Evolutionary conservation across 352 stramenopile species (phyloP), one percentile per base, ranked within the genome.

Genomic region (Globisporangium recalcitrans): DNA sequence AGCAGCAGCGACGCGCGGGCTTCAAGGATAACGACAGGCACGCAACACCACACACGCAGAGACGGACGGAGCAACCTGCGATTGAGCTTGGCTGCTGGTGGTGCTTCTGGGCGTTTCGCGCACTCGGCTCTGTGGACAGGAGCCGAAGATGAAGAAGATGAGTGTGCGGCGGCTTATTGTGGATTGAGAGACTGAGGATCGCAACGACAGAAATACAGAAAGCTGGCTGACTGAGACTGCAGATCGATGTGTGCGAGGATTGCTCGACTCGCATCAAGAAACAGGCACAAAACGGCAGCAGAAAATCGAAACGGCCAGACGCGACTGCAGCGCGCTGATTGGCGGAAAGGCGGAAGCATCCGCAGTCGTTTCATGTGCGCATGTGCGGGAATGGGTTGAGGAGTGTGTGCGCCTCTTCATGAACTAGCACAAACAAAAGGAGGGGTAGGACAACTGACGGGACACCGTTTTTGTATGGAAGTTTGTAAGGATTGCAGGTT

Each of bases 221-320:
- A 40, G 11, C 13, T 42, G 13, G 13, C 6, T 21, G 0, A 4
- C 14, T 38, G 32, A 10, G 32, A 38, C 32, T 10, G 32, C 1
- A 16, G 38, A n/a, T n/a, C 21, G 34, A 4, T 9, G 34, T 16
- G 1, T 40, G 38, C 38, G 8, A 31, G 27, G 34, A 40, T 14
- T 42, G 36, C 36, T 14, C 36, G 19, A 42, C 10, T 44, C 14
- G 4, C 38, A 38, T 38, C 32, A 38, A 38, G 16, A 44, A n/a
- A 19, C n/a, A 44, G 14, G 6, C 36, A n/a, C 16, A 13, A 34
- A 22, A 53, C 19, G 22, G 16, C 22, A 54, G 8, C 52, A 58
- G 11, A 64, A 64, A 58, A 64, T 64, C 58, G 58, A 64, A 64
- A 64, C 58, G 58, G 44, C 34, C 58, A 63, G 21, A 54, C 31